Evolutionary conservation across 306 rosid genomes (phyloP), one percentile per base, ranked within the genome.

Genomic region (Cucumis hystrix): DNA sequence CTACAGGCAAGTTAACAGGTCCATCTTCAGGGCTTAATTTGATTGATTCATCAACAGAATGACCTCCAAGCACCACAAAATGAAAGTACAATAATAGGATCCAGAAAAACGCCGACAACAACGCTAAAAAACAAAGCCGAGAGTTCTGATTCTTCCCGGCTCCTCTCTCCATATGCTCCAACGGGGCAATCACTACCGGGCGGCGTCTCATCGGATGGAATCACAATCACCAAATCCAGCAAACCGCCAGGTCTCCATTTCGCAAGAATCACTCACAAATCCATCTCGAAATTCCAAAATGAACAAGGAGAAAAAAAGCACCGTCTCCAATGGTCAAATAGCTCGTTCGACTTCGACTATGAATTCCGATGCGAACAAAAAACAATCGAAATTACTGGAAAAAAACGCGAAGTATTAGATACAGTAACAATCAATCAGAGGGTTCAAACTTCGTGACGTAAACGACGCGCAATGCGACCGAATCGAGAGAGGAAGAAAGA

Each of bases 141-240:
- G 91, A 84, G 74, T 86, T 88, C 25, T 87, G 97, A 77, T 83
- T 85, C 85, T 89, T 95, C 10, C 89, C 69, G n/a, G 84, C 75
- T 59, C 89, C 91, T 61, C 87, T 90, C 80, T 95, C 97, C 97
- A 86, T 88, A 74, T 77, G 91, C 60, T 89, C 97, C 57, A 83
- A 80, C 64, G 85, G 88, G 76, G 74, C 54, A 80, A 64, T 85
- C 80, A 87, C 77, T 82, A 85, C 74, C 45, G 86, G 80, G 82
- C 98, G 99, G 79, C 93, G 90, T 83, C 97, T 89, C 98, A 95
- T 91, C 79, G 80, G 63, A 82, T 75, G 75, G 77, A 79, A 77
- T 37, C 33, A 69, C 70, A 79, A 77, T 41, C 35, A 70, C 71
- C 72, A 59, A 35, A 39, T 41, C 74, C 63, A 61, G 61, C 33